A percentile compares a stretch with the other conserved stretches of the same genome.
Conservation (phyloP, 345 rosid species). For the Alliaria petiolata region DNA sequence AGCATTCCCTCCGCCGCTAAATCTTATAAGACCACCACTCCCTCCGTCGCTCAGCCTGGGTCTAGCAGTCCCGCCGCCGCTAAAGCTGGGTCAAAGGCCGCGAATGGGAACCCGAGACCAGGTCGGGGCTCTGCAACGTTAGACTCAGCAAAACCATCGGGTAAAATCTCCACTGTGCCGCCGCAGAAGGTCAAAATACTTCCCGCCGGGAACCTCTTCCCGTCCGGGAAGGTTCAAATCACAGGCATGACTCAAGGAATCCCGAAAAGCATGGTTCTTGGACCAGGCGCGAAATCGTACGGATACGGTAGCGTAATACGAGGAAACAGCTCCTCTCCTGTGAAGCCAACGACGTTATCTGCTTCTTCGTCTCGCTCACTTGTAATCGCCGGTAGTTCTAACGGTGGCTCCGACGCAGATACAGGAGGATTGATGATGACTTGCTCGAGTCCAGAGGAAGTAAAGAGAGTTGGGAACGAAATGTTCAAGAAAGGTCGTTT, state of each 20-base stretch:
- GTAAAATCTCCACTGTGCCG: slow-evolving; percentile 43
- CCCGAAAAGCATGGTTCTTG: slow-evolving; percentile 60
- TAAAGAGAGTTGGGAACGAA: slow-evolving; percentile 76
- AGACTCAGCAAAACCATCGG: slow-evolving; percentile 47
- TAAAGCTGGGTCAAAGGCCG: slow-evolving; percentile 24
- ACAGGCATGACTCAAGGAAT: slow-evolving; percentile 54
- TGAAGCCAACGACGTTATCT: background rate
- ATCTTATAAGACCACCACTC: background rate
- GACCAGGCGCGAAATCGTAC: slow-evolving; percentile 70
- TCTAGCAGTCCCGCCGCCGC: background rate
- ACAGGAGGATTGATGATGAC: slow-evolving; percentile 16
- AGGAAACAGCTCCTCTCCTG: slow-evolving; percentile 27
- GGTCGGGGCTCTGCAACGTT: slow-evolving; percentile 33
- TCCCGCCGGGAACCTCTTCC: slow-evolving; percentile 86
- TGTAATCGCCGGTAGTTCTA: background rate
- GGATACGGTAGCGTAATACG: slow-evolving; percentile 92
- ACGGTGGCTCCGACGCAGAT: background rate
- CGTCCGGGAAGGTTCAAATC: slow-evolving; percentile 68
- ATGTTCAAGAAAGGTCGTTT: slow-evolving; percentile 68
- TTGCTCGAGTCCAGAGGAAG: slow-evolving; percentile 56
- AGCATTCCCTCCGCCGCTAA: background rate
- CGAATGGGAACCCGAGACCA: slow-evolving; percentile 27
- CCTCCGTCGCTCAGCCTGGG: background rate
- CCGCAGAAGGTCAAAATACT: slow-evolving; percentile 54
- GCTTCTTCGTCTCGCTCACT: background rate